Percentiles rank a stretch among this genome's conserved stretches.
These are phyloP conservation scores for Micractinium conductrix DNA, from an alignment of 139 green algal genomes.

Conservation along the genomic window DNA sequence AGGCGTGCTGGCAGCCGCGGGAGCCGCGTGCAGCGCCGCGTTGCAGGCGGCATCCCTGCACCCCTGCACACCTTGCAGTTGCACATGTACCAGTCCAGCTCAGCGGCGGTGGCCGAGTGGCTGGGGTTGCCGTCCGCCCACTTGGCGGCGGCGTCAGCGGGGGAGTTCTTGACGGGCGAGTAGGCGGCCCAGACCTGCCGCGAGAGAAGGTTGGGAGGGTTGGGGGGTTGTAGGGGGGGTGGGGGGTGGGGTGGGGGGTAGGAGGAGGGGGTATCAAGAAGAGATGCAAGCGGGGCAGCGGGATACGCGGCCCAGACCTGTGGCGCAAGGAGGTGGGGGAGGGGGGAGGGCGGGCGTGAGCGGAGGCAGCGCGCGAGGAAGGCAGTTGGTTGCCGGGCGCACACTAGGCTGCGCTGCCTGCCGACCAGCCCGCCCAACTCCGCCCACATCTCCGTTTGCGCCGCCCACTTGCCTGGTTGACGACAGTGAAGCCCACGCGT, in stretches of 20 bases:
- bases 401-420: no score
- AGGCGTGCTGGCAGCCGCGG: not conserved
- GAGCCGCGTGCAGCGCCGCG: not conserved
- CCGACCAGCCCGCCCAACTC: no score
- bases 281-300: no score
- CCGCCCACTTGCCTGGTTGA: slow-evolving; percentile 80
- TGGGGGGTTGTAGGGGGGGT: not conserved
- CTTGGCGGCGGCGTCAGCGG: slow-evolving; percentile 88
- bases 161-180: slow-evolving; percentile 97
- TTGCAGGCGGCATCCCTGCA: not conserved
- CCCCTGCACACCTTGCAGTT: slow-evolving; percentile 32
- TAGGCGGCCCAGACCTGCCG: slow-evolving; percentile 94
- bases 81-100: slow-evolving; percentile 81
- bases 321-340: no score
- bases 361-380: no score
- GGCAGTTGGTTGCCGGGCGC: no score
- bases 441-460: no score
- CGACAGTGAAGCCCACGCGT: slow-evolving; percentile 92
- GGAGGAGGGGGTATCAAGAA: not conserved
- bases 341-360: no score
- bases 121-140: slow-evolving; percentile 77
- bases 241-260: not conserved
- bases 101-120: slow-evolving; percentile 89
- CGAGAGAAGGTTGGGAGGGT: not conserved
- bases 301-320: no score